Base-by-base conservation (phyloP, 257 asterid species). In the Nicotiana tabacum region DNA sequence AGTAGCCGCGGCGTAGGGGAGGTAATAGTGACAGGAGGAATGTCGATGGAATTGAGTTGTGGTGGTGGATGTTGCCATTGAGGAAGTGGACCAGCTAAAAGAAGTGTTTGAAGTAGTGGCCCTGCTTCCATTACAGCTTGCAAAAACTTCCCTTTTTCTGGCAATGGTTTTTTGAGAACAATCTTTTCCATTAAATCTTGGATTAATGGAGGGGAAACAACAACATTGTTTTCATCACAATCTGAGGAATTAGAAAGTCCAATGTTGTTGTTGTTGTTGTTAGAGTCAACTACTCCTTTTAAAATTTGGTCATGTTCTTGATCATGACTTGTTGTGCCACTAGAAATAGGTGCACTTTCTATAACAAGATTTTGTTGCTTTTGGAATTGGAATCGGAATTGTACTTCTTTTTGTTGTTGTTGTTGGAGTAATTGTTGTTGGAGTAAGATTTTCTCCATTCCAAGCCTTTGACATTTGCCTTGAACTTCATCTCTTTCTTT, bases 61-160 rank as follows among this genome's bases (percentile, higher is more conserved):
- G 99, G 99, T 0, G 99, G 99, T 21, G 99, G 99, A 70, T 92
- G 97, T 83, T 93, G 99, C 98, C 98, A 94, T 86, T 90, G 97
- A 46, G 98, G 98, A 3, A 96, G 97, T 12, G 99, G 99, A 8
- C 98, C 98, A 0, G 99, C 98, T n/a, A 94, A 61, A 8, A 94
- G 92, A 60, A 93, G 98, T 0, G 97, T 94, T 61, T 96, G 98
- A 55, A 94, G 93, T 32, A 96, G 92, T 1, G 99, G 98, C 68
- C 99, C 99, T 1, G 98, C 99, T 18, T 92, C 97, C 97, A 91
- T 90, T 69, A 94, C 98, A 8, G 99, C 94, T 86, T 92, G 91
- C 89, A 94, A 81, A 90, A 92, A 94, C 87, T 94, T 93, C 5
- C 98, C 97, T 60, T 93, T 90, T 67, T 93, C 95, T 0, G 98